Percentiles rank a stretch among this genome's conserved stretches.
These are phyloP conservation scores for Erythrobasidium yunnanense DNA, from an alignment of 768 basidiomycete genomes.

Conservation along the genomic window DNA sequence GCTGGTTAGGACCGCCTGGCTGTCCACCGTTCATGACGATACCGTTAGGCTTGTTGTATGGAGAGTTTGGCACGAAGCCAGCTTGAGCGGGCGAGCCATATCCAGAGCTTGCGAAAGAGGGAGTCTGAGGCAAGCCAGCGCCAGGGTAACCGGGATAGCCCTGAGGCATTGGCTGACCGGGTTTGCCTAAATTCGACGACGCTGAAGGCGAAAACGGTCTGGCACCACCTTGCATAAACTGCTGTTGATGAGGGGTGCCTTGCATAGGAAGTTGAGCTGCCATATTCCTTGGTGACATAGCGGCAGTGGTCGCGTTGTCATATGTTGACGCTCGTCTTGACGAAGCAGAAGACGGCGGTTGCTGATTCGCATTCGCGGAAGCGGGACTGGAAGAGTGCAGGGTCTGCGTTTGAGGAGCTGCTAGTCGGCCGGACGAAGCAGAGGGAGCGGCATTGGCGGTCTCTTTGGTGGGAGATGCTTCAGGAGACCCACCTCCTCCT, in stretches of 20 bases:
- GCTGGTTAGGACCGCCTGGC: background rate
- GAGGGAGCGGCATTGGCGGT: background rate
- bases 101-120: no score
- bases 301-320: slow-evolving; percentile 13
- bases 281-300: slow-evolving; percentile 7
- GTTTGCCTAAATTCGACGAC: background rate
- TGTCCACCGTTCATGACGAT: no score
- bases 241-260: background rate
- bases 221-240: background rate
- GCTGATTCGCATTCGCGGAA: background rate
- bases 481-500: slow-evolving; percentile 18
- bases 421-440: background rate
- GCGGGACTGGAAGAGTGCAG: slow-evolving; percentile 2
- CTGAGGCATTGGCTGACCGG: no score
- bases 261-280: slow-evolving; percentile 3
- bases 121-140: no score
- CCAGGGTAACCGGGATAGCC: no score
- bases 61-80: no score
- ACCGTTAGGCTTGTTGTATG: no score
- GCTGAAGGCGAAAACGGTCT: background rate
- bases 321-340: slow-evolving; percentile 17
- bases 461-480: background rate
- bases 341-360: background rate
- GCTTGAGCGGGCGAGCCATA: no score
- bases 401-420: background rate